Percentiles rank a stretch among this genome's conserved stretches.
phyloP scores from a whole-genome alignment of 805 yeast genomes.

The Isabelozyma pseudorhagii region DNA sequence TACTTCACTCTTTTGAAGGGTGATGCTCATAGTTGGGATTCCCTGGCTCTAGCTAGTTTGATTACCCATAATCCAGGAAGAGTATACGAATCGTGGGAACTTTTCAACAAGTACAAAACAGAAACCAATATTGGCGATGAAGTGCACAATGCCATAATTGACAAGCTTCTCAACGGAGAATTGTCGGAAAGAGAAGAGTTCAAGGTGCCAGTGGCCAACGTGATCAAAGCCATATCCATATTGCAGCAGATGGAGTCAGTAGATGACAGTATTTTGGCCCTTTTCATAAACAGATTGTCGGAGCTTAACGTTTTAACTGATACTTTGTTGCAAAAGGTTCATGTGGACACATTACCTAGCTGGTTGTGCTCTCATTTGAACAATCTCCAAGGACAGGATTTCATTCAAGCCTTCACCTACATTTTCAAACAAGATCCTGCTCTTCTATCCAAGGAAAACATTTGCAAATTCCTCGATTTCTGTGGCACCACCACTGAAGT shows the following conservation, averaged over 20 bases:
- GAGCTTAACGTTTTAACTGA: conserved; percentile 3
- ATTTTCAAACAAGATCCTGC: conserved; percentile 1
- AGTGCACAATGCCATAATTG: conserved; percentile 21
- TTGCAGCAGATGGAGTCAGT: conserved; percentile 3
- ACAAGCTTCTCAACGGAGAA: conserved; percentile 39
- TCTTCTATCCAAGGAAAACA: neutral
- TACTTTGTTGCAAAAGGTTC: neutral
- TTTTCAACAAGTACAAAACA: conserved; percentile 28
- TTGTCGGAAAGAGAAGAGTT: conserved; percentile 28
- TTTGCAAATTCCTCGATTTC: neutral
- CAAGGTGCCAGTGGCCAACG: conserved; percentile 6
- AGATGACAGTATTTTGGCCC: neutral
- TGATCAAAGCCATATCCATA: conserved; percentile 10
- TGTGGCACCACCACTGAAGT: neutral
- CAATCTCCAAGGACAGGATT: conserved; percentile 10
- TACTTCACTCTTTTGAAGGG: conserved; percentile 13
- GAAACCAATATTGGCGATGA: conserved; percentile 15
- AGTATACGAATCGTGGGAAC: conserved; percentile 47
- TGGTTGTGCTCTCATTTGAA: conserved; percentile 5
- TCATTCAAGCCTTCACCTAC: conserved; percentile 13
- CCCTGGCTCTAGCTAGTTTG: conserved; percentile 14
- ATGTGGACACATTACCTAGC: neutral
- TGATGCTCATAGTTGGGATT: conserved; percentile 11
- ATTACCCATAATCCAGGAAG: conserved; percentile 51
- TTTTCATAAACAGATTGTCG: conserved; percentile 5